Evolutionary conservation across 2,329 filamentous ascomycete genomes (phyloP), one percentile per base, ranked within the genome.

Genomic region (Myrmaecium sp.): DNA sequence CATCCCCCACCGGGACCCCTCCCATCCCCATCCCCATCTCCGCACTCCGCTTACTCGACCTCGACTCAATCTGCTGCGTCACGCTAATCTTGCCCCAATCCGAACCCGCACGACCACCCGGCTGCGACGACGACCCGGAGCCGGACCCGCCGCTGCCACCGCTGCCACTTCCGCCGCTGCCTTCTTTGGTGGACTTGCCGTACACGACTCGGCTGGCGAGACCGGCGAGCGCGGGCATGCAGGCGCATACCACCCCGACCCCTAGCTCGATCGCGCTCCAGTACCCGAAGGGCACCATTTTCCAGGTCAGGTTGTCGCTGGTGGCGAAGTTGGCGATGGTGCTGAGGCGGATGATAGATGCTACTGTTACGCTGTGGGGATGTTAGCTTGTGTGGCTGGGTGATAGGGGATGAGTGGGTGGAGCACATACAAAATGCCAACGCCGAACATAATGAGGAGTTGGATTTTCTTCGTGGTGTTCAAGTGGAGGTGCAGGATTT

Each of bases 221-320:
- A n/a, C n/a, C n/a, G n/a, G n/a, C n/a, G n/a, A n/a, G n/a, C n/a
- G 47, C 41, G 1, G 56, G 55, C 37, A 60, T 49, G 38, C 55
- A 57, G 5, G 51, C 51, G 34, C 55, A 58, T n/a, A 59, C 50
- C 27, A 59, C 52, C 14, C 52, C 54, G 2, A 55, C 46, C 31
- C 56, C 46, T 30, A 55, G 43, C 35, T 60, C 56, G 15, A 58
- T 43, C 8, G 47, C 49, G 11, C 46, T 52, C 56, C 56, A 59
- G 27, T 48, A 28, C 18, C 26, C 26, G 12, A 28, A 22, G 7
- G 26, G 21, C n/a, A 20, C 26, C 20, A 16, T 22, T 12, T 55
- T 52, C 46, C 49, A 54, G 17, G 43, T 48, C 19, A 54, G 36
- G 34, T 62, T 60, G 2, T 34, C 23, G 3, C 56, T 57, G 18